Conservation (phyloP, 805 yeast species). For the Saccharomyces mikatae region DNA sequence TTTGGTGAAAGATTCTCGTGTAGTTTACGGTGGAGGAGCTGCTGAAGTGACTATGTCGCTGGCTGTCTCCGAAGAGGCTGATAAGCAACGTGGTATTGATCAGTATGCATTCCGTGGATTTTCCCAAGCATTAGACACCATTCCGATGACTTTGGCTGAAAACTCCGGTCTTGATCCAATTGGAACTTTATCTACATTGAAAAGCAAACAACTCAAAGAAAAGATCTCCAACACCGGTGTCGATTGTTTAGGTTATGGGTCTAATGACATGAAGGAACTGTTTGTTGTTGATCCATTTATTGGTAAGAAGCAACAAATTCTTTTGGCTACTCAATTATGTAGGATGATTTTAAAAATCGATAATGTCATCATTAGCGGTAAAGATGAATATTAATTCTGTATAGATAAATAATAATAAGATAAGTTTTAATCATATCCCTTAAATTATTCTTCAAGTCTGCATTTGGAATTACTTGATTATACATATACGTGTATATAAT, state of each 20-base stretch:
- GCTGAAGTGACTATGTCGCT: conserved; percentile 91
- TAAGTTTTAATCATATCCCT: neutral
- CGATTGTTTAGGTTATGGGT: conserved; percentile 83
- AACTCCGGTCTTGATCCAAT: conserved; percentile 94
- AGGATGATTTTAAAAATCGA: conserved; percentile 97
- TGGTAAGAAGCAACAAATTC: conserved; percentile 92
- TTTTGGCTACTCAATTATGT: conserved; percentile 93
- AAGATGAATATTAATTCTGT: conserved; percentile 49
- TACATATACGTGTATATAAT: neutral
- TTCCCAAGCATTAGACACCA: conserved; percentile 79
- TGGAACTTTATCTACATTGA: conserved; percentile 75
- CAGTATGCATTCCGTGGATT: conserved; percentile 97
- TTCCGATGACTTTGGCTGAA: conserved; percentile 93
- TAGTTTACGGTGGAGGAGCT: conserved; percentile 99
- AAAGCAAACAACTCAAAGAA: conserved; percentile 76
- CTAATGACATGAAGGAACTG: conserved; percentile 86
- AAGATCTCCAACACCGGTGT: conserved; percentile 71
- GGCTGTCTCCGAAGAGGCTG: conserved; percentile 87
- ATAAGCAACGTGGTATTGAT: conserved; percentile 86
- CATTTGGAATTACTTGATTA: neutral
- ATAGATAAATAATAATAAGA: neutral
- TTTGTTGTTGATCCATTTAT: conserved; percentile 95
- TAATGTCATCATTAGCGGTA: conserved; percentile 87
- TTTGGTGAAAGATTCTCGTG: conserved; percentile 80
- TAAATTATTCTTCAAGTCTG: neutral